Conservation (phyloP, 768 basidiomycete genomes). For the Trichaptum fuscoviolaceum region DNA sequence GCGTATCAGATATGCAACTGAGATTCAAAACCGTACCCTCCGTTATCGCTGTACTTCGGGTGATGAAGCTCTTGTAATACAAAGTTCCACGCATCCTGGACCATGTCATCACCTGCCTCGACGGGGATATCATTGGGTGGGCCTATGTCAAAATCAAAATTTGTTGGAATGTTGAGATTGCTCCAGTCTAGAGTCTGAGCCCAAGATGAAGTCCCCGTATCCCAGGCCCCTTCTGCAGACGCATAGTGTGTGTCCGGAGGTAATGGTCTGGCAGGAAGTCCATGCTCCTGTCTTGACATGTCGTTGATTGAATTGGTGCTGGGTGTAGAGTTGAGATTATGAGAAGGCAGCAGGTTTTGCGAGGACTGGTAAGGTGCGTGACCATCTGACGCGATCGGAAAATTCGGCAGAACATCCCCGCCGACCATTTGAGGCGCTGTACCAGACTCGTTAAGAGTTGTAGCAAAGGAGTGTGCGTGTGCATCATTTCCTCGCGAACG, state of each 20-base stretch:
- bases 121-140: too few relatives aligned
- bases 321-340: background rate
- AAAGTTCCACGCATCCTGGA: background rate
- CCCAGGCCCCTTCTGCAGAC: background rate
- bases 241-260: background rate
- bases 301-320: background rate
- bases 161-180: background rate
- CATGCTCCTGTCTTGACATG: background rate
- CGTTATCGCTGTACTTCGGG: too few relatives aligned
- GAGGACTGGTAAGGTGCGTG: too few relatives aligned
- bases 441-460: too few relatives aligned
- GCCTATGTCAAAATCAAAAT: background rate
- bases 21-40: too few relatives aligned
- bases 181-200: background rate
- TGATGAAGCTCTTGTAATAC: background rate
- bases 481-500: too few relatives aligned
- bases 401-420: too few relatives aligned
- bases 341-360: too few relatives aligned
- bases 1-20: too few relatives aligned
- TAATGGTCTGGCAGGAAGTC: background rate
- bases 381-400: too few relatives aligned
- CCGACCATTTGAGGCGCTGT: too few relatives aligned
- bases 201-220: background rate
- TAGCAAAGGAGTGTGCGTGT: too few relatives aligned
- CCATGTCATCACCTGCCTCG: background rate